A percentile compares a stretch with the other conserved stretches of the same genome.
Evolutionary conservation across 2,329 filamentous ascomycete genomes (phyloP).

Genomic region (Thelonectria olida): DNA sequence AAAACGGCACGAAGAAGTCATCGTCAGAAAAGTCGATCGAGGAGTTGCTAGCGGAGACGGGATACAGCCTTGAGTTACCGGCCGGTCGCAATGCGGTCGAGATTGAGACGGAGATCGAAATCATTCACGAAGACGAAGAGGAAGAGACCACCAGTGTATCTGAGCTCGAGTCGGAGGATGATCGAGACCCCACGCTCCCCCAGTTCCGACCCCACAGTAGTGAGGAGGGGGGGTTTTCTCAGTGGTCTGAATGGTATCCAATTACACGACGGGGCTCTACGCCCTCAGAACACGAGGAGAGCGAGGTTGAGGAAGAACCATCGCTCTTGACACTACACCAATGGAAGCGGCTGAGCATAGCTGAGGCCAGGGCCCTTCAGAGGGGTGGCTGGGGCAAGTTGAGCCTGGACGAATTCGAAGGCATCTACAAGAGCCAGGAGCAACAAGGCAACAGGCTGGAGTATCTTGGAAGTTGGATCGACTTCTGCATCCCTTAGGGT

Average conservation of each 20-base stretch:
- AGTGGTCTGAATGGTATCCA: conserved; percentile 33
- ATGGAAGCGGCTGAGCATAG: conserved; percentile 67
- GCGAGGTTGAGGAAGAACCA: conserved; percentile 33
- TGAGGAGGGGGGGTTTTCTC: conserved; percentile 28
- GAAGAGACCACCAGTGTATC: conserved; percentile 22
- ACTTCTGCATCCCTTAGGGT: conserved; percentile 73
- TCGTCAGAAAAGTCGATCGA: conserved; percentile 40
- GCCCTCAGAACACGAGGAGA: conserved; percentile 16
- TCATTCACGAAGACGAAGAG: conserved; percentile 34
- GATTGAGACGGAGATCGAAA: conserved; percentile 39
- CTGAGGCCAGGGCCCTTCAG: conserved; percentile 73
- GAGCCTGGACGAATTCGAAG: conserved; percentile 81
- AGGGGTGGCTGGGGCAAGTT: conserved; percentile 85
- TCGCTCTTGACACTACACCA: conserved; percentile 49
- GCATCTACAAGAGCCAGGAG: conserved; percentile 74
- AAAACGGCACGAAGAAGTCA: conserved; percentile 22
- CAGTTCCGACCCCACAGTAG: conserved; percentile 71
- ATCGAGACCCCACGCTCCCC: conserved; percentile 71
- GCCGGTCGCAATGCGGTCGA: conserved; percentile 46
- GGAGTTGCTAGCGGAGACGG: conserved; percentile 53
- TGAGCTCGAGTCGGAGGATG: conserved; percentile 33
- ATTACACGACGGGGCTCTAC: conserved; percentile 22
- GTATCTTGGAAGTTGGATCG: conserved; percentile 91
- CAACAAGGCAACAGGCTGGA: conserved; percentile 72
- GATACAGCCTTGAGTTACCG: conserved; percentile 53